Conservation (phyloP, 2,329 filamentous ascomycete genomes). For the Botrytis cinerea region DNA sequence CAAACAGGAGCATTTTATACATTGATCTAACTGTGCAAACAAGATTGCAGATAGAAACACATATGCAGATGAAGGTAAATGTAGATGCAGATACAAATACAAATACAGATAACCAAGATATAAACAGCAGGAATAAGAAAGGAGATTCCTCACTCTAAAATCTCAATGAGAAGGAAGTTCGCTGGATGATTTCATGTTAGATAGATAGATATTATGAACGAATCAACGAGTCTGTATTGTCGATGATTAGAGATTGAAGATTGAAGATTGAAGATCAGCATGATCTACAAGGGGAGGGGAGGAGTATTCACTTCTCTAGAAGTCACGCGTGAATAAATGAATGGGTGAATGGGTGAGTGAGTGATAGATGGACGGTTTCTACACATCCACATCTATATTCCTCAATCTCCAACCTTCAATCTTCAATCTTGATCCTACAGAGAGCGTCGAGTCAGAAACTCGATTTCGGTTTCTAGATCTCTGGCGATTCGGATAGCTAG, state of each 20-base stretch:
- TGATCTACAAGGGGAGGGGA: background rate
- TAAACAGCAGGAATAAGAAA: background rate
- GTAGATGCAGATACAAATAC: background rate
- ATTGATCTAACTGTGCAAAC: accelerated
- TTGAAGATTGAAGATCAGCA: background rate
- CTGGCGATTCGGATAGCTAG: too few species aligned
- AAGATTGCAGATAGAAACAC: too few species aligned
- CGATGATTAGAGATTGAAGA: too few species aligned
- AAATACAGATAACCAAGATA: background rate
- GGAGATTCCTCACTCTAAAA: background rate
- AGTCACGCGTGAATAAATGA: background rate
- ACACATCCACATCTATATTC: too few species aligned
- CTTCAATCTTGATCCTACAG: too few species aligned
- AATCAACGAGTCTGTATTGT: background rate
- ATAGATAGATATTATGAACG: background rate
- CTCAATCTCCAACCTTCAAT: too few species aligned
- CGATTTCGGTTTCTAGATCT: too few species aligned
- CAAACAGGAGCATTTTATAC: background rate
- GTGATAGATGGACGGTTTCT: too few species aligned
- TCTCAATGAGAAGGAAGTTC: too few species aligned
- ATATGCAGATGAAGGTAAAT: too few species aligned
- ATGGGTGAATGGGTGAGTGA: background rate
- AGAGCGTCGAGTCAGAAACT: too few species aligned
- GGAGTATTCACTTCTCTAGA: background rate
- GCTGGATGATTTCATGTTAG: background rate